These are phyloP conservation scores for Neurospora intermedia DNA, from an alignment of 495 filamentous ascomycete genomes.

Conservation along the genomic window DNA sequence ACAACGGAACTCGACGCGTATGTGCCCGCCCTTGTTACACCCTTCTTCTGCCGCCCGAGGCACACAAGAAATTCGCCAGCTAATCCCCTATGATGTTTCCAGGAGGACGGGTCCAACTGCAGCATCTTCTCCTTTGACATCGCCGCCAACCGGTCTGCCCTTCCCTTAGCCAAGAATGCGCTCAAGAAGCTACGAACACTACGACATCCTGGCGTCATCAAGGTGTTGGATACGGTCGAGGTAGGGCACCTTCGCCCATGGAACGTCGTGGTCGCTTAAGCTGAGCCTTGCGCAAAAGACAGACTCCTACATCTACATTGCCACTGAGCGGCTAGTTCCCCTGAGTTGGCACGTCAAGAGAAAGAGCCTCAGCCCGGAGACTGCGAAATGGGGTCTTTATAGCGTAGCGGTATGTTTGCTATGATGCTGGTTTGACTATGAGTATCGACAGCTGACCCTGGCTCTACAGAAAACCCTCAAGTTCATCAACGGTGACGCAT, in stretches of 20 bases:
- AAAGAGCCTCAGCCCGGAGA: conserved; percentile 76
- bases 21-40: conserved; percentile 10
- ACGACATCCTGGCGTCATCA: conserved; percentile 87
- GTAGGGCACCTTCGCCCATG: conserved; percentile 33
- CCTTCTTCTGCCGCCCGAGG: neutral
- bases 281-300: conserved; percentile 44
- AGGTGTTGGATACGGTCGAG: conserved; percentile 88
- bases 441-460: conserved; percentile 4
- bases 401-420: conserved; percentile 58
- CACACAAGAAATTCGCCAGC: neutral
- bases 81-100: conserved; percentile 1
- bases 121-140: conserved; percentile 96
- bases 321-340: conserved; percentile 79
- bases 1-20: conserved; percentile 87
- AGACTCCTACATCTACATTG: conserved; percentile 87
- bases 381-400: conserved; percentile 88
- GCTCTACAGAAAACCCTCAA: conserved; percentile 65
- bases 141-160: conserved; percentile 58
- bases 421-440: neutral
- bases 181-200: conserved; percentile 84
- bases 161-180: conserved; percentile 85
- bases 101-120: conserved; percentile 90
- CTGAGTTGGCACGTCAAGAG: conserved; percentile 78
- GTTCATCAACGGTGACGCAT: conserved; percentile 90
- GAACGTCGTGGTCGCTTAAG: neutral